Conservation (phyloP, 257 asterid genomes). For the Solanum pinnatisectum region DNA sequence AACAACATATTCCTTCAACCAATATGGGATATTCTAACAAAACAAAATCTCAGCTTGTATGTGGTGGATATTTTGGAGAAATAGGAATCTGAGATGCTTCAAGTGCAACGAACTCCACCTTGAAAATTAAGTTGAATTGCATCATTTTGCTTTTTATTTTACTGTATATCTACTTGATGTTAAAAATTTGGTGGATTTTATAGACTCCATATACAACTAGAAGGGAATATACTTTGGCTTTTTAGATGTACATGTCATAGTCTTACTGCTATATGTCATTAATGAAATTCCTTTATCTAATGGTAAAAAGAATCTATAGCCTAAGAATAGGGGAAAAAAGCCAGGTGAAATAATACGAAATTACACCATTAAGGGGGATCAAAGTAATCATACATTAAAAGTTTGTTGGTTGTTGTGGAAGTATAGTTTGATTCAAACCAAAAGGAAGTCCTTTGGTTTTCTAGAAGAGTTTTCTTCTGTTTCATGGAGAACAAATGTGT, state of each 20-base stretch:
- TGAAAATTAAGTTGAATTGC: neutral
- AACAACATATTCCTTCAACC: neutral
- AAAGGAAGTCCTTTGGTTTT: neutral
- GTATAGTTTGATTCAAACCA: neutral
- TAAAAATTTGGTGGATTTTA: neutral
- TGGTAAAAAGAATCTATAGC: neutral
- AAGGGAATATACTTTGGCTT: neutral
- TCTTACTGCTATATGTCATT: neutral
- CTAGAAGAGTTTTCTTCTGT: neutral
- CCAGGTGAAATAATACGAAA: neutral
- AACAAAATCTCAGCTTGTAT: neutral
- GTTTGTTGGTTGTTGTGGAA: neutral
- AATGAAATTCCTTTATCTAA: neutral
- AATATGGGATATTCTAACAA: neutral
- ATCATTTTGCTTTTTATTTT: neutral
- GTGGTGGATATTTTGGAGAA: neutral
- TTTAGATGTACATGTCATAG: neutral
- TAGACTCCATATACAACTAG: neutral
- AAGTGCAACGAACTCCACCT: neutral
- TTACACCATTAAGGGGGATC: neutral
- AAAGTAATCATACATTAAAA: neutral
- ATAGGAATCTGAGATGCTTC: neutral
- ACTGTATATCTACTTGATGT: neutral
- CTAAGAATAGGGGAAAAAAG: neutral
- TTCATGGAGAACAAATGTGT: neutral